These are phyloP conservation scores for Solanum corneliomulleri DNA, from an alignment of 257 asterid species.

Conservation along the genomic window DNA sequence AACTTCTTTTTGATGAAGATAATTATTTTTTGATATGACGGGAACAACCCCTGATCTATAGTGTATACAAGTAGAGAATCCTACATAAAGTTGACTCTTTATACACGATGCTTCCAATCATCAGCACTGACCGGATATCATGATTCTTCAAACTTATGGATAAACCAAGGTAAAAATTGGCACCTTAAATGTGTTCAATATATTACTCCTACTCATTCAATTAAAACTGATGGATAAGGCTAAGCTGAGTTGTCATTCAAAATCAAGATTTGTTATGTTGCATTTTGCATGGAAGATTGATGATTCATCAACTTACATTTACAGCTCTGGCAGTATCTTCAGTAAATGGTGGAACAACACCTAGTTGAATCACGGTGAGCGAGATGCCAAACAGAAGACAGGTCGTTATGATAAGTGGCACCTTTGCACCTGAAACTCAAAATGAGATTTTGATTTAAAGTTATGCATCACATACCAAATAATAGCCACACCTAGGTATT, in stretches of 20 bases:
- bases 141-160: neutral
- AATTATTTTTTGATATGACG: neutral
- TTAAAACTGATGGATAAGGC: neutral
- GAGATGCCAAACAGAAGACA: slow-evolving; percentile 36
- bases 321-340: slow-evolving; percentile 83
- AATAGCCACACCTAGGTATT: neutral
- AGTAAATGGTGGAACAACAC: slow-evolving; percentile 62
- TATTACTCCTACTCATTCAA: neutral
- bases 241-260: neutral
- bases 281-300: neutral
- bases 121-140: neutral
- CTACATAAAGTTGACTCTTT: neutral
- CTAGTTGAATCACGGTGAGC: slow-evolving; percentile 39
- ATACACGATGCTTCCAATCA: neutral
- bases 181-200: neutral
- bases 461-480: neutral
- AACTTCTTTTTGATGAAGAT: neutral
- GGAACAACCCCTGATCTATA: neutral
- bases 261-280: neutral
- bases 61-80: neutral
- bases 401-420: slow-evolving; percentile 37
- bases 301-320: slow-evolving; percentile 42
- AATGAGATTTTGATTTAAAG: neutral
- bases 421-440: slow-evolving; percentile 48
- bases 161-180: neutral